phyloP scores from a whole-genome alignment of 176 grass and related monocot species.

The Musa troglodytarum region DNA sequence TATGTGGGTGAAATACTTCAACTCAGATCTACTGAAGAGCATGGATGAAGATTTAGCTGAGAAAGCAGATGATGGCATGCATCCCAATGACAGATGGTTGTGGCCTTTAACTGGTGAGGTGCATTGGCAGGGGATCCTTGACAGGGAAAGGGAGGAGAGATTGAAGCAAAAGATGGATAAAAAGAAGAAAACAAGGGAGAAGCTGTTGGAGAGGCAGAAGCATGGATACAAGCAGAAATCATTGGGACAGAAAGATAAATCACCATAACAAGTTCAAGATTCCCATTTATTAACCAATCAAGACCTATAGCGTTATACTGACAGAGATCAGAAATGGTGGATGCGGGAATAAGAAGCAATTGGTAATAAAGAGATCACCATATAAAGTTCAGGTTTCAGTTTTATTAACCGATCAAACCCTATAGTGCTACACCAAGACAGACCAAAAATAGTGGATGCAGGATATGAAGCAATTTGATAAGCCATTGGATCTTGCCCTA shows the following conservation, averaged over 20 bases:
- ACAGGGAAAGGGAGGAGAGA: constrained; percentile 74
- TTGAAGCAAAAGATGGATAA: constrained; percentile 82
- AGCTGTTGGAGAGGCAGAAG: constrained; percentile 74
- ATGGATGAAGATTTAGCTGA: constrained; percentile 99
- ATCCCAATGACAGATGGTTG: constrained; percentile 48
- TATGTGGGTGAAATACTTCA: constrained; percentile 92
- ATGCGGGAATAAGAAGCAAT: background rate
- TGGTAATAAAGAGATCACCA: background rate
- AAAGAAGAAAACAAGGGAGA: constrained; percentile 77
- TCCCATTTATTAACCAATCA: background rate
- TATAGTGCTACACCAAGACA: too few relatives aligned
- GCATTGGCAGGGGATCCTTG: constrained; percentile 72
- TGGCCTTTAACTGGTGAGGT: constrained; percentile 89
- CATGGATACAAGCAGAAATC: constrained; percentile 95
- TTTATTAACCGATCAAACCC: too few relatives aligned
- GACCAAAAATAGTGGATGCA: background rate
- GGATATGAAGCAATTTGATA: background rate
- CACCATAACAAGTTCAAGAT: background rate
- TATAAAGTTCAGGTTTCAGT: too few relatives aligned
- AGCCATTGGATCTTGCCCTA: background rate
- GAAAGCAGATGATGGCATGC: constrained; percentile 79
- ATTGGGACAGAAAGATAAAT: constrained; percentile 43
- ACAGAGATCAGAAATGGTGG: background rate
- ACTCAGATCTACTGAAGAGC: constrained; percentile 69
- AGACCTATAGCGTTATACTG: background rate